phyloP scores from a whole-genome alignment of 208 protist species.

The Crithidia fasciculata region DNA sequence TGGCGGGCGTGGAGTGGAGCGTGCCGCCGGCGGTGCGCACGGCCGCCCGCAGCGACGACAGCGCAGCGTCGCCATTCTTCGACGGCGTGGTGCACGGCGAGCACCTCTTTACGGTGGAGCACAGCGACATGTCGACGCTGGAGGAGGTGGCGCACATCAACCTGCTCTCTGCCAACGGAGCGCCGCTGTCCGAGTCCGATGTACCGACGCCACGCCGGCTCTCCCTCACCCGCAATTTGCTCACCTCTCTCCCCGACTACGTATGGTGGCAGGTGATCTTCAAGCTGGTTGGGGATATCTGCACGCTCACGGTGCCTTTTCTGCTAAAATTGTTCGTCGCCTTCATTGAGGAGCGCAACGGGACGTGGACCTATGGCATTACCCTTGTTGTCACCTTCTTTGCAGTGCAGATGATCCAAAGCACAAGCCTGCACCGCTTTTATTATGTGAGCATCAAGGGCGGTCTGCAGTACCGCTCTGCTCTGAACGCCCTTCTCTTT shows the following conservation, averaged over 20 bases:
- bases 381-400: conserved; percentile 41
- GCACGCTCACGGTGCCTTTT: conserved; percentile 50
- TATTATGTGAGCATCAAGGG: conserved; percentile 57
- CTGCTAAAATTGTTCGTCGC: conserved; percentile 60
- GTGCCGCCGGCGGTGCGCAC: conserved; percentile 37
- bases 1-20: conserved; percentile 56
- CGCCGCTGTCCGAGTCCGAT: conserved; percentile 6
- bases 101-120: conserved; percentile 30
- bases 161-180: conserved; percentile 14
- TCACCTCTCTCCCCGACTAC: conserved; percentile 39
- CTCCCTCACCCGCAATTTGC: conserved; percentile 20
- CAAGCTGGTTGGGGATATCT: conserved; percentile 51
- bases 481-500: conserved; percentile 78
- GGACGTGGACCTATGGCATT: conserved; percentile 43
- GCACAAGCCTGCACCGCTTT: conserved; percentile 53
- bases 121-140: conserved; percentile 28
- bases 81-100: conserved; percentile 56
- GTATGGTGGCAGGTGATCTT: conserved; percentile 50
- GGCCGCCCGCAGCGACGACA: conserved; percentile 21
- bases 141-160: conserved; percentile 42
- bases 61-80: conserved; percentile 33
- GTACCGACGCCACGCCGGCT: conserved; percentile 30
- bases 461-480: conserved; percentile 46
- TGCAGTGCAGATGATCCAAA: conserved; percentile 34
- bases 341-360: conserved; percentile 15